A percentile compares a stretch with the other conserved stretches of the same genome.
Evolutionary conservation across 1,139 yeast species (phyloP).

Genomic region (Hansenula lynferdii): DNA sequence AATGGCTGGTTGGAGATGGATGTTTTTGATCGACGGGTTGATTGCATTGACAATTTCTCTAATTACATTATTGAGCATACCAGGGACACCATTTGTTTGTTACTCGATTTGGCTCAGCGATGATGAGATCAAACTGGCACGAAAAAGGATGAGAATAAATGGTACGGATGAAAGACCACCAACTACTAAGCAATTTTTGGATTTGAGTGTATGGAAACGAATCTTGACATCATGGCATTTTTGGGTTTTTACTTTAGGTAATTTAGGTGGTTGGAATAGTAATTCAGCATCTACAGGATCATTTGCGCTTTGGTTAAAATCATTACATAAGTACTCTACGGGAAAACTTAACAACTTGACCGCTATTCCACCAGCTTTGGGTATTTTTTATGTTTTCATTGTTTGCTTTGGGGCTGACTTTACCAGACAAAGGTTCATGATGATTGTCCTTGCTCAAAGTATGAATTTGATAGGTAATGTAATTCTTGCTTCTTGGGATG

Average conservation of each 20-base stretch:
- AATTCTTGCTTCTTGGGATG: conserved; percentile 41
- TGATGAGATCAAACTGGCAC: conserved; percentile 53
- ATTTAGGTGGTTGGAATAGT: conserved; percentile 36
- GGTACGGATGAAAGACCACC: conserved; percentile 26
- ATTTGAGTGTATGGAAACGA: conserved; percentile 35
- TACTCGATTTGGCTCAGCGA: conserved; percentile 52
- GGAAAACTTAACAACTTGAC: conserved; percentile 28
- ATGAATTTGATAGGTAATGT: conserved; percentile 32
- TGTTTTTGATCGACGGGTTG: conserved; percentile 62
- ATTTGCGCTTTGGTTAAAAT: conserved; percentile 30
- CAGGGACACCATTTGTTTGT: conserved; percentile 65
- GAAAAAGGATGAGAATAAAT: conserved; percentile 44
- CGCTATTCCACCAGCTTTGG: conserved; percentile 30
- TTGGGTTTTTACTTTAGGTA: conserved; percentile 3
- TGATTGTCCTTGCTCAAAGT: conserved; percentile 38
- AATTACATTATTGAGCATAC: conserved; percentile 56
- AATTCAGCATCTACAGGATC: conserved; percentile 30
- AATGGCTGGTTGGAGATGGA: conserved; percentile 68
- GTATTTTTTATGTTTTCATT: conserved; percentile 27
- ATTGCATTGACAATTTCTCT: conserved; percentile 60
- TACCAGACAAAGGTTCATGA: conserved; percentile 29
- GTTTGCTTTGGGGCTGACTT: conserved; percentile 24
- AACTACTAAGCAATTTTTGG: conserved; percentile 21
- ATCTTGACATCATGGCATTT: conserved; percentile 46
- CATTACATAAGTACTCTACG: conserved; percentile 25